A percentile compares a stretch with the other conserved stretches of the same genome.
phyloP scores from a whole-genome alignment of 116 monocot species.

The Posidonia oceanica region DNA sequence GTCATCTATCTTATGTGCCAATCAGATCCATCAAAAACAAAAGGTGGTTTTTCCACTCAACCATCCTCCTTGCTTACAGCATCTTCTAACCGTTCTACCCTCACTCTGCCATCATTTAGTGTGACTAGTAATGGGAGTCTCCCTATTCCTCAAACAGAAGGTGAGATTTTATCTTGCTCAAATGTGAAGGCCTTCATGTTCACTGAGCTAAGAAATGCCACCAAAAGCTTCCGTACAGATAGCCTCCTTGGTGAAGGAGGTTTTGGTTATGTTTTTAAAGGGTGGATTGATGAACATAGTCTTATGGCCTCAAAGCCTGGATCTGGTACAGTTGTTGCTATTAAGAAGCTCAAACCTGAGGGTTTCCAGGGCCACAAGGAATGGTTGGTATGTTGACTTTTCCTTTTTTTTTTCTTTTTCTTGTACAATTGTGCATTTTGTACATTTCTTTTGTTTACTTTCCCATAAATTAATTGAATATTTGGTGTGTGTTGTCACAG shows the following conservation, averaged over 20 bases:
- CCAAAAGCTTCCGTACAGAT: conserved; percentile 64
- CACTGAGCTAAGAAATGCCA: conserved; percentile 58
- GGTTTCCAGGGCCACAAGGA: conserved; percentile 98
- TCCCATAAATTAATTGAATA: background rate
- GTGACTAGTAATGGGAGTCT: conserved; percentile 18
- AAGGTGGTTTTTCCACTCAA: conserved; percentile 29
- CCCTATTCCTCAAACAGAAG: conserved; percentile 55
- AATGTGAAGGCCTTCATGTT: conserved; percentile 66
- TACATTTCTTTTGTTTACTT: background rate
- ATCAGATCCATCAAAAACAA: conserved; percentile 29
- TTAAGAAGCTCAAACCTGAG: conserved; percentile 92
- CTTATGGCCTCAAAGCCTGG: conserved; percentile 52
- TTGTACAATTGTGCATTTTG: background rate
- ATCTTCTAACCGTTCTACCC: conserved; percentile 30
- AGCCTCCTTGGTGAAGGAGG: conserved; percentile 91
- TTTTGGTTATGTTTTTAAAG: conserved; percentile 86
- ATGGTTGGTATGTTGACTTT: conserved; percentile 54
- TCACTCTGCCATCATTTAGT: conserved; percentile 35
- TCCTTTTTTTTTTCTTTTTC: background rate
- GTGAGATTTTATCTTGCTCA: conserved; percentile 64
- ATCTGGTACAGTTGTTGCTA: conserved; percentile 65
- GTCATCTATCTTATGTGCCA: background rate
- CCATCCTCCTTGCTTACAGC: conserved; percentile 24
- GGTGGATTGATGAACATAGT: conserved; percentile 83
- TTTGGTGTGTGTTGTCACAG: conserved; percentile 19